Conservation (phyloP, 1,139 yeast genomes). For the Arxiozyma heterogenica region DNA sequence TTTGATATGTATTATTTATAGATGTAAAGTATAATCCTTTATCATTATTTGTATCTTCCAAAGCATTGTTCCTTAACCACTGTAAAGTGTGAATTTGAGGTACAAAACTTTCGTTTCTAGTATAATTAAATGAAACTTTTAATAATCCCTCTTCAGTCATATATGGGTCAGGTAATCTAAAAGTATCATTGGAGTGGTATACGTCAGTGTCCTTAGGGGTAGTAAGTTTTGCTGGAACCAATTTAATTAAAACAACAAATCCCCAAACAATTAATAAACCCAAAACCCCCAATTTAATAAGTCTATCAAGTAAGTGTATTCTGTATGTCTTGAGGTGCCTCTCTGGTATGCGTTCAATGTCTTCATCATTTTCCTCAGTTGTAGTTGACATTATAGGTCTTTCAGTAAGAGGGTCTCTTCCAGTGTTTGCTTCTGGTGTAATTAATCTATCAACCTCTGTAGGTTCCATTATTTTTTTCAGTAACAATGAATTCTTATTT, state of each 20-base stretch:
- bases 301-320: constrained; percentile 9
- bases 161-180: constrained; percentile 11
- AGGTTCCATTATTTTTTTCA: background rate
- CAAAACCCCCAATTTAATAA: constrained; percentile 14
- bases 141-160: constrained; percentile 17
- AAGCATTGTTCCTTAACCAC: constrained; percentile 45
- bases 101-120: constrained; percentile 43
- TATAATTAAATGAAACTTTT: constrained; percentile 32
- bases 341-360: constrained; percentile 13
- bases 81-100: constrained; percentile 48
- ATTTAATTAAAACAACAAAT: constrained; percentile 13
- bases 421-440: background rate
- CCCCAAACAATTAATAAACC: constrained; percentile 24
- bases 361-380: constrained; percentile 1
- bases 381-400: background rate
- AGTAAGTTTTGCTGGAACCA: constrained; percentile 2
- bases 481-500: too few species aligned
- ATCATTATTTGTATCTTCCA: constrained; percentile 17
- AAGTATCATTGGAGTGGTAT: background rate
- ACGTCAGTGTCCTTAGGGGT: background rate
- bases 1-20: constrained; percentile 24
- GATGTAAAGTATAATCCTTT: constrained; percentile 32
- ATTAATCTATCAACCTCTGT: background rate
- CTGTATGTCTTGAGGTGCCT: constrained; percentile 8
- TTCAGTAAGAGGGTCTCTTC: background rate